A percentile compares a stretch with the other conserved stretches of the same genome.
Evolutionary conservation across 495 filamentous ascomycete species (phyloP).

Genomic region (Hypomontagnella submonticulosa): DNA sequence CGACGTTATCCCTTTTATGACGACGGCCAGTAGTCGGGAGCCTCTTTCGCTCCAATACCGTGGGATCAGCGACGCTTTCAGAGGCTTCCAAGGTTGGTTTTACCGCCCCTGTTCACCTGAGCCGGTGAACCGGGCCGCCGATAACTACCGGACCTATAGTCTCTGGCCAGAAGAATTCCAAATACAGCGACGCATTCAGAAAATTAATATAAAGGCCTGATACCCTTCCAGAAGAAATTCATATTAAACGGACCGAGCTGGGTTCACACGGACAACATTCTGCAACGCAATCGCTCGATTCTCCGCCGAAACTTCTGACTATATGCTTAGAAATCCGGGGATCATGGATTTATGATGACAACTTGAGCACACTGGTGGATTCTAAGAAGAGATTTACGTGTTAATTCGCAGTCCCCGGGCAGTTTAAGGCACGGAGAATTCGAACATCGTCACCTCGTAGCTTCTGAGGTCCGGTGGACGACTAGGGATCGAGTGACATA

Average conservation of each 20-base stretch:
- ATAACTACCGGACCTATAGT: conserved; percentile 18
- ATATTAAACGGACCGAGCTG: conserved; percentile 41
- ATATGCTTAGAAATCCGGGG: conserved; percentile 32
- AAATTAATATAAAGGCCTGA: conserved; percentile 35
- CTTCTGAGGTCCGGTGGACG: conserved; percentile 25
- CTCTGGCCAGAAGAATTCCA: conserved; percentile 33
- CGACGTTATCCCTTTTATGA: conserved; percentile 8
- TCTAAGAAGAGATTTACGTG: not conserved
- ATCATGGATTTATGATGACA: conserved; percentile 11
- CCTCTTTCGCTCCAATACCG: not conserved
- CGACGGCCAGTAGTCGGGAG: conserved; percentile 25
- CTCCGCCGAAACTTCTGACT: conserved; percentile 19
- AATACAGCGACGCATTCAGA: conserved; percentile 24
- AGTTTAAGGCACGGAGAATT: conserved; percentile 2
- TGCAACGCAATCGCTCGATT: conserved; percentile 30
- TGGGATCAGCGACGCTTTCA: conserved; percentile 17
- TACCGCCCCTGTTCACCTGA: conserved; percentile 14
- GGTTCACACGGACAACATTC: conserved; percentile 17
- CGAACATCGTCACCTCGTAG: conserved; percentile 7
- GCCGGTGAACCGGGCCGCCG: conserved; percentile 29
- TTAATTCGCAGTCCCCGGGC: not conserved
- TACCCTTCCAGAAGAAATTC: conserved; percentile 21
- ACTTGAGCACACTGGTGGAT: conserved; percentile 9
- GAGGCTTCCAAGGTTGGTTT: conserved; percentile 5
- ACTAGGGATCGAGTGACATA: not conserved